Evolutionary conservation across 305 asterid species (phyloP).

Genomic region (Solanum aculeatissimum): DNA sequence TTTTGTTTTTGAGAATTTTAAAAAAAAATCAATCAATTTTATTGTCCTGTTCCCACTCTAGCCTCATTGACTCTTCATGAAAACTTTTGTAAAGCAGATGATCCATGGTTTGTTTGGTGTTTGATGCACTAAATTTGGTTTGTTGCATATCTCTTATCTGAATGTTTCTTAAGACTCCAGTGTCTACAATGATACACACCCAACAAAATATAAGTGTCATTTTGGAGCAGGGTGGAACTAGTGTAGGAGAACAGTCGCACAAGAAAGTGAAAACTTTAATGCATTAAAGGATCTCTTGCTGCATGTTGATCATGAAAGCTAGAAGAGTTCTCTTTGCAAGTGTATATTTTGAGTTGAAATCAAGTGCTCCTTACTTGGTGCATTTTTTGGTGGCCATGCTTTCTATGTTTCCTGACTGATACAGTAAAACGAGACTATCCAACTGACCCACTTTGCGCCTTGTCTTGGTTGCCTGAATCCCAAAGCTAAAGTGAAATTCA

Average conservation of each 20-base stretch:
- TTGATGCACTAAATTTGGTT: not conserved
- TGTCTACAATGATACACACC: not conserved
- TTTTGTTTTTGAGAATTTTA: no score
- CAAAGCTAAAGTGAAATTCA: not conserved
- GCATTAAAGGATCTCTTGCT: not conserved
- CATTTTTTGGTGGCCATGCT: not conserved
- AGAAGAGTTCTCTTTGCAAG: not conserved
- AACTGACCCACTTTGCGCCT: not conserved
- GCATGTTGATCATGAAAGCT: not conserved
- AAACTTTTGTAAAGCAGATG: not conserved
- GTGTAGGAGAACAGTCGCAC: not conserved
- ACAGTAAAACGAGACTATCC: not conserved
- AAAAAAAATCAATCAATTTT: no score
- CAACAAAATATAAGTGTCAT: not conserved
- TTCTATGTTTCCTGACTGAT: not conserved
- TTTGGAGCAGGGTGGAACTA: not conserved
- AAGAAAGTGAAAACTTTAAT: not conserved
- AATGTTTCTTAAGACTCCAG: not conserved
- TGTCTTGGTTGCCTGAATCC: not conserved
- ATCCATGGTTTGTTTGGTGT: not conserved
- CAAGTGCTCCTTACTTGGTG: not conserved
- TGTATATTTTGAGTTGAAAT: not conserved
- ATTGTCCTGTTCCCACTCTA: not conserved
- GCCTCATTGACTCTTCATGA: not conserved
- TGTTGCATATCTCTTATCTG: not conserved